Conservation (phyloP, 768 basidiomycete genomes). For the Hericium alpestre region DNA sequence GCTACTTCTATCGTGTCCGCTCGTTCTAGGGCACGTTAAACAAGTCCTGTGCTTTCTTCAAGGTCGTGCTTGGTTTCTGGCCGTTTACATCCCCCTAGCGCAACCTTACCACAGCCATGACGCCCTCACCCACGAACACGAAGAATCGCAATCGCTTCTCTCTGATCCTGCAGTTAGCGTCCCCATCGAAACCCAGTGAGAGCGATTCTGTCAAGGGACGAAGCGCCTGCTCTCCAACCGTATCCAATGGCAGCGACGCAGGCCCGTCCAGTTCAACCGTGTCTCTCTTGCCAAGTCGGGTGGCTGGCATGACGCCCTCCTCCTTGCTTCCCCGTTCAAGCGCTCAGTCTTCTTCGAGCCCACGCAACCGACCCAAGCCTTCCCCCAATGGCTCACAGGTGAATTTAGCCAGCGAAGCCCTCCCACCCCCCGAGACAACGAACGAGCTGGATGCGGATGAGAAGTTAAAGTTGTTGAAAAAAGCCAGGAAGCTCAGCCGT, state of each 20-base stretch:
- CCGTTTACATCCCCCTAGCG: not conserved
- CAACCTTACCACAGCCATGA: not conserved
- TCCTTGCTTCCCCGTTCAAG: not conserved
- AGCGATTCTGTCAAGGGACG: not conserved
- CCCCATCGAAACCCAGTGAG: conserved; percentile 2
- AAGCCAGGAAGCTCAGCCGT: conserved; percentile 33
- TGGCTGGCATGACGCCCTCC: not conserved
- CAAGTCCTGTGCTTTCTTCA: not conserved
- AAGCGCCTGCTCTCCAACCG: not conserved
- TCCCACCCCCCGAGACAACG: conserved; percentile 15
- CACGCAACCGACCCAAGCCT: not conserved
- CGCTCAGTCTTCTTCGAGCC: not conserved
- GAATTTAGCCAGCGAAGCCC: not conserved
- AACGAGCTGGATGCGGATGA: conserved; percentile 26
- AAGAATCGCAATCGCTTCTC: conserved; percentile 16
- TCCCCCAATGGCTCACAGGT: not conserved
- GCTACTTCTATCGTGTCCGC: no score
- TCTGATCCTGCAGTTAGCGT: conserved; percentile 16
- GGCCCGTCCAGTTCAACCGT: not conserved
- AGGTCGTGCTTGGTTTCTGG: not conserved
- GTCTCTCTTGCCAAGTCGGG: no score
- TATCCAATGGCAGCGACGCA: not conserved
- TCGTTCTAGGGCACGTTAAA: no score
- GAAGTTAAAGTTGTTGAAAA: conserved; percentile 29
- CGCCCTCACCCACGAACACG: not conserved